Percentiles rank a stretch among this genome's conserved stretches.
Conservation (phyloP, 108 stramenopile genomes). For the Ochromonas danica region DNA sequence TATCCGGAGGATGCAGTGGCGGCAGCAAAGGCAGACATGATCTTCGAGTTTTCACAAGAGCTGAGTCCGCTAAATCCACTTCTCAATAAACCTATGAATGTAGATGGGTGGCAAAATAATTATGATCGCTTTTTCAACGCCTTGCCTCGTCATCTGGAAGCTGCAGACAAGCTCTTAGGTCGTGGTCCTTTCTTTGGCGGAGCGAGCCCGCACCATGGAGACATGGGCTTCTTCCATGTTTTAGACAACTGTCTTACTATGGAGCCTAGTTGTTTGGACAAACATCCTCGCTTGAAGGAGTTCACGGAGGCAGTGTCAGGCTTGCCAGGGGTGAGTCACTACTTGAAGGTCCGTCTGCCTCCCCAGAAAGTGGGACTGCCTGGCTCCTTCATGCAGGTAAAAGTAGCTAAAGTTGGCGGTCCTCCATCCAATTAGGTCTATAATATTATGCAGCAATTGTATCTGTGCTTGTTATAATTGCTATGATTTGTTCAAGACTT, state of each 20-base stretch:
- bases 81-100: not conserved
- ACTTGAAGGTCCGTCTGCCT: not conserved
- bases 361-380: not conserved
- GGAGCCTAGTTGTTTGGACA: not conserved
- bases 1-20: not conserved
- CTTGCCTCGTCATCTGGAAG: not conserved
- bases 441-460: too few relatives aligned
- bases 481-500: too few relatives aligned
- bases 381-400: not conserved
- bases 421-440: too few relatives aligned
- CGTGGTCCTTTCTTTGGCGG: not conserved
- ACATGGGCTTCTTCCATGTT: not conserved
- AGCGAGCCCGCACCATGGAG: not conserved
- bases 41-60: not conserved
- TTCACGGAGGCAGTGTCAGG: not conserved
- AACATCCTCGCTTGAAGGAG: not conserved
- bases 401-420: constrained; percentile 8
- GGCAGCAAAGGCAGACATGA: not conserved
- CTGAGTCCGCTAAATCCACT: not conserved
- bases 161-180: not conserved
- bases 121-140: not conserved
- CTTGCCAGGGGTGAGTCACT: not conserved
- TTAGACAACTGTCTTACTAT: not conserved
- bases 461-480: too few relatives aligned
- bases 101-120: not conserved